A percentile compares a stretch with the other conserved stretches of the same genome.
Evolutionary conservation across 2,329 filamentous ascomycete species (phyloP).

Genomic region (Diaporthe sp.): DNA sequence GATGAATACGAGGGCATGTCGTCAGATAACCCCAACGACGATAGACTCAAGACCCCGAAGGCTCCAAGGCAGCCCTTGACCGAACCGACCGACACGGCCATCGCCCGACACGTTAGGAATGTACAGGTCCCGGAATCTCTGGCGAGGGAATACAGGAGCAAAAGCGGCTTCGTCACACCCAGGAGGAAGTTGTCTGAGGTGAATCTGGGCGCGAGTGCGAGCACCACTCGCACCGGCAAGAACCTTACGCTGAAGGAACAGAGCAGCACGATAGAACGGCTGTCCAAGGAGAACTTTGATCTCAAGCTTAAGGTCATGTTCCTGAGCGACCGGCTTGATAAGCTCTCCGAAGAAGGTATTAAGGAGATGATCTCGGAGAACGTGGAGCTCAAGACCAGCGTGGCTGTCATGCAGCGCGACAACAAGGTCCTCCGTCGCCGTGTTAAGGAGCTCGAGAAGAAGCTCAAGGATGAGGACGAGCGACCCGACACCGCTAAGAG

Average conservation of each 20-base stretch:
- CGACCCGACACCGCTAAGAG: slow-evolving; percentile 72
- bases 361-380: slow-evolving; percentile 99
- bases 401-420: slow-evolving; percentile 91
- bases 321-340: slow-evolving; percentile 91
- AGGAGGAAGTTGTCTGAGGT: slow-evolving; percentile 63
- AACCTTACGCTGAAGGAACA: slow-evolving; percentile 95
- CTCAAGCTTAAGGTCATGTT: slow-evolving; percentile 98
- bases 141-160: slow-evolving; percentile 86
- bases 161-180: slow-evolving; percentile 75
- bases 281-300: slow-evolving; percentile 98
- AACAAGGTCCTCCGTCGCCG: slow-evolving; percentile 86
- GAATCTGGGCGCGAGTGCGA: slow-evolving; percentile 63
- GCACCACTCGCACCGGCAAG: slow-evolving; percentile 70
- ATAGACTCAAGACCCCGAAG: slow-evolving; percentile 78
- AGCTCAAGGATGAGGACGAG: slow-evolving; percentile 75
- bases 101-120: slow-evolving; percentile 88
- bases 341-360: slow-evolving; percentile 93
- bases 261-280: slow-evolving; percentile 94
- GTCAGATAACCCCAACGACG: slow-evolving; percentile 51
- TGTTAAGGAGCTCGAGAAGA: slow-evolving; percentile 88
- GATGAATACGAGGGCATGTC: slow-evolving; percentile 59
- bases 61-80: slow-evolving; percentile 67
- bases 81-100: slow-evolving; percentile 87
- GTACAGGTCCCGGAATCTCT: slow-evolving; percentile 93
- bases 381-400: slow-evolving; percentile 91